phyloP scores from a whole-genome alignment of 805 yeast genomes.

The Nematodospora valgi region DNA sequence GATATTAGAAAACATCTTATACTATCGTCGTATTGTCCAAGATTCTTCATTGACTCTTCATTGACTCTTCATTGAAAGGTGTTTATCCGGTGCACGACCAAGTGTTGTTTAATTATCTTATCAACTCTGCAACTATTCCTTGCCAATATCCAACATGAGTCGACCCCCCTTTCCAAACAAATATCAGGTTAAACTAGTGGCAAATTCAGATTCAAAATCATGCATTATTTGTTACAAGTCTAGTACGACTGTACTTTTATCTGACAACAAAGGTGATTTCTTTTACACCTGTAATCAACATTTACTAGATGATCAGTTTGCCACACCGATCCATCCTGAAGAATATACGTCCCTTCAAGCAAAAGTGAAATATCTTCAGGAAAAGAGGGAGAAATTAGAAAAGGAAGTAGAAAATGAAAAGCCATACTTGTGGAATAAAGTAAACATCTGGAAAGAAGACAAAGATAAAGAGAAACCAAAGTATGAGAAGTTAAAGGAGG shows the following conservation, averaged over 20 bases:
- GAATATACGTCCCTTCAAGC: slow-evolving; percentile 25
- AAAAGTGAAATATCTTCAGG: slow-evolving; percentile 17
- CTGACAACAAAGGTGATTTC: slow-evolving; percentile 47
- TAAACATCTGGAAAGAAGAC: slow-evolving; percentile 14
- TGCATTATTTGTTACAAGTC: slow-evolving; percentile 53
- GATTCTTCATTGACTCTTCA: too few species aligned
- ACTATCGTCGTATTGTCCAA: too few species aligned
- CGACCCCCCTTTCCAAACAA: slow-evolving; percentile 29
- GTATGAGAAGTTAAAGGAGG: slow-evolving; percentile 11
- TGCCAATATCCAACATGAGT: background rate
- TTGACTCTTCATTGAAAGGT: too few species aligned
- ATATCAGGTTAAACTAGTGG: slow-evolving; percentile 42
- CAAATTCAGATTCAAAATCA: slow-evolving; percentile 38
- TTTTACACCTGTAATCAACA: slow-evolving; percentile 51
- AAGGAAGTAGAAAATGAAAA: slow-evolving; percentile 23
- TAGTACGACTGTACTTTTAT: slow-evolving; percentile 42
- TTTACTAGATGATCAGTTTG: slow-evolving; percentile 46
- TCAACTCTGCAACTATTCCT: background rate
- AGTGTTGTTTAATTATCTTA: background rate
- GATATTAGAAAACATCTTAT: background rate
- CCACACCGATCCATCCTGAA: slow-evolving; percentile 33
- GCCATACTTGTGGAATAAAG: slow-evolving; percentile 34
- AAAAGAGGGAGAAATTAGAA: slow-evolving; percentile 17
- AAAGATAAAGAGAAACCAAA: slow-evolving; percentile 19
- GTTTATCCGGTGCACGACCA: too few species aligned